A percentile compares a stretch with the other conserved stretches of the same genome.
Conservation (phyloP, 2,329 filamentous ascomycete genomes). For the Arthrobotrys iridis region DNA sequence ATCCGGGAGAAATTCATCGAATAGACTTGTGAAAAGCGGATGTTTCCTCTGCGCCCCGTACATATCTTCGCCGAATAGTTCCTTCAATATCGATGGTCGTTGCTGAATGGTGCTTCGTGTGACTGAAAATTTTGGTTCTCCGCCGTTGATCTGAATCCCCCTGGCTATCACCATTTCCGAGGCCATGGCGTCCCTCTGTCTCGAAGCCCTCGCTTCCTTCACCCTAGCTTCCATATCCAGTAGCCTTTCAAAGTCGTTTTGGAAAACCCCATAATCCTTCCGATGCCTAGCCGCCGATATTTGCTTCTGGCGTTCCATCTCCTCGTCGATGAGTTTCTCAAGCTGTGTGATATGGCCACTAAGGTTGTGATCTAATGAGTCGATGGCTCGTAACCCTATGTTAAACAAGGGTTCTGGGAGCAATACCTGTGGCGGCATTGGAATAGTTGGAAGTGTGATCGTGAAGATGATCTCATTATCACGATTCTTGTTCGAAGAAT, state of each 20-base stretch:
- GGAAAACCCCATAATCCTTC: slow-evolving; percentile 26
- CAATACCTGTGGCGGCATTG: slow-evolving; percentile 34
- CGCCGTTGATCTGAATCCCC: slow-evolving; percentile 28
- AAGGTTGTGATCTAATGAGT: slow-evolving; percentile 37
- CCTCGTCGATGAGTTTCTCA: slow-evolving; percentile 35
- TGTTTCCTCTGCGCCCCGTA: slow-evolving; percentile 39
- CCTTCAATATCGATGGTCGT: slow-evolving; percentile 26
- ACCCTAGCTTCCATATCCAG: slow-evolving; percentile 31
- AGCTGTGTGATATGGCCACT: slow-evolving; percentile 22
- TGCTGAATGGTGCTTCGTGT: slow-evolving; percentile 8
- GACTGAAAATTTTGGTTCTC: slow-evolving; percentile 33
- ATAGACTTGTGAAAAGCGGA: slow-evolving; percentile 42
- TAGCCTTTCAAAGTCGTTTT: slow-evolving; percentile 38
- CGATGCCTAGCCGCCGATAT: slow-evolving; percentile 13
- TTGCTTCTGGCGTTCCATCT: slow-evolving; percentile 33
- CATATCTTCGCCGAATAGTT: slow-evolving; percentile 51
- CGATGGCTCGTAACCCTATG: slow-evolving; percentile 37
- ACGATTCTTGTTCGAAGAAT: slow-evolving; percentile 27
- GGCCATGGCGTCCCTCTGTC: background rate
- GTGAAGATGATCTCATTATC: slow-evolving; percentile 23
- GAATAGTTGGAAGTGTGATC: background rate
- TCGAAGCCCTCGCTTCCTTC: background rate
- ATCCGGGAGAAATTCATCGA: slow-evolving; percentile 51
- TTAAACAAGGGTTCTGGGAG: slow-evolving; percentile 33
- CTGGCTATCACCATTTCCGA: slow-evolving; percentile 24